Evolutionary conservation across 129 eudicot species (phyloP), one percentile per base, ranked within the genome.

Genomic region (Saposhnikovia divaricata): DNA sequence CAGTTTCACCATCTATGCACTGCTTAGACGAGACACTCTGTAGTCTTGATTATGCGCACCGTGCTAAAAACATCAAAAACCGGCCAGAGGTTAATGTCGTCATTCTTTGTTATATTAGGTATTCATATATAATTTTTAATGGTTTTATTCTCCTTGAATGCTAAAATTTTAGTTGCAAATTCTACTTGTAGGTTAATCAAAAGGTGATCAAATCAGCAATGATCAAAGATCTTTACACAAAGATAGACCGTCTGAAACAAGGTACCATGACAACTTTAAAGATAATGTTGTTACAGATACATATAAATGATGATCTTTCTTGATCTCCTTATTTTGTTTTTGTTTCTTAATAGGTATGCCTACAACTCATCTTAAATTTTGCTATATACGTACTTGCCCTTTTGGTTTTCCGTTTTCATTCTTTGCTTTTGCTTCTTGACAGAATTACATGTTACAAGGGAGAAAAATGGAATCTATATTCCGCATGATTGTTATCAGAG

Each of bases 11-110:
- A 57, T 85, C 93, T 68, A 25, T 85, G 39, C 72, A 79, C 74
- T 89, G 87, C 37, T 46, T 85, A 80, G 93, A 89, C 84, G 93
- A 89, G 81, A 85, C 93, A 70, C 89, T 83, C 46, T 85, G 80
- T 77, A 85, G 89, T 21, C 80, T 89, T 68, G 93, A 89, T 80
- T 89, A 89, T 74, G 93, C 93, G 9, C 73, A 81, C 72, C 83
- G 89, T 21, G 93, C 93, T n/a, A 89, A 89, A 83, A 89, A 86
- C 84, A 89, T 89, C 76, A 89, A 84, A 84, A 89, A 89, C 81
- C 82, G 86, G 72, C 93, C 93, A 27, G 93, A 89, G 93, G 93
- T 89, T 84, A 75, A 80, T 82, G 21, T n/a, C 78, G 28, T 53
- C 59, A 37, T 10, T 27, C 42, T 34, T 74, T 25, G 70, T 28